Percentiles rank a stretch among this genome's conserved stretches.
phyloP scores from a whole-genome alignment of 2,329 filamentous ascomycete species.

The Diaporthe sp. region DNA sequence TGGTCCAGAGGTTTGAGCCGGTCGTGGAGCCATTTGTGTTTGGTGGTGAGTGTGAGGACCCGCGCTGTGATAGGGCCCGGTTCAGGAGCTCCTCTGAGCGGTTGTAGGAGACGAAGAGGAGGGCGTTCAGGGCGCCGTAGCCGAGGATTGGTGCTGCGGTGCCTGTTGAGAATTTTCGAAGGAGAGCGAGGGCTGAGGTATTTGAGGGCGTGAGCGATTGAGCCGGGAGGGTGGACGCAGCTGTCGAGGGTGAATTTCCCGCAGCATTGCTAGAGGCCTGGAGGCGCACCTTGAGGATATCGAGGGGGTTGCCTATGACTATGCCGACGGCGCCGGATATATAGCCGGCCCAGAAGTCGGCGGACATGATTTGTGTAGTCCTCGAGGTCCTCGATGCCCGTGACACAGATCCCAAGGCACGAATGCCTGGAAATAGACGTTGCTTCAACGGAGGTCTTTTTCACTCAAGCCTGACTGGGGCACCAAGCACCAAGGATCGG shows the following conservation, averaged over 20 bases:
- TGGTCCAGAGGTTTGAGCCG: constrained; percentile 70
- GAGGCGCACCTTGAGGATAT: constrained; percentile 78
- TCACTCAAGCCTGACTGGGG: not conserved
- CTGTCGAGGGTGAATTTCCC: constrained; percentile 43
- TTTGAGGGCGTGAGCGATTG: constrained; percentile 39
- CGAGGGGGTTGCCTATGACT: constrained; percentile 86
- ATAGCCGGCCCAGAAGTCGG: constrained; percentile 96
- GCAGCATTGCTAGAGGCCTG: constrained; percentile 70
- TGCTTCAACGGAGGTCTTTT: not conserved
- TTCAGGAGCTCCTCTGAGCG: constrained; percentile 77
- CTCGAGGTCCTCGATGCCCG: not conserved
- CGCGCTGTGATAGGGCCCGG: constrained; percentile 46
- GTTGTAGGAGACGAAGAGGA: constrained; percentile 93
- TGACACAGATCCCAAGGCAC: not conserved
- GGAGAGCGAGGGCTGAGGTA: constrained; percentile 44
- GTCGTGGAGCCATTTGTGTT: constrained; percentile 47
- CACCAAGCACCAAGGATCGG: not conserved
- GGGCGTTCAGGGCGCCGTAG: constrained; percentile 90
- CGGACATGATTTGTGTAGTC: constrained; percentile 69
- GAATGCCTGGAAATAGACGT: not conserved
- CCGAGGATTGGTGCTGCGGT: constrained; percentile 87
- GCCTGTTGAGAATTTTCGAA: constrained; percentile 64
- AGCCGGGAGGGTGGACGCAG: constrained; percentile 10
- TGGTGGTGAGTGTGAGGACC: constrained; percentile 38
- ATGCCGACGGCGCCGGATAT: constrained; percentile 88